Percentiles rank a stretch among this genome's conserved stretches.
These are phyloP conservation scores for Didymosphaeria variabile DNA, from an alignment of 2,329 filamentous ascomycete species.

Conservation along the genomic window DNA sequence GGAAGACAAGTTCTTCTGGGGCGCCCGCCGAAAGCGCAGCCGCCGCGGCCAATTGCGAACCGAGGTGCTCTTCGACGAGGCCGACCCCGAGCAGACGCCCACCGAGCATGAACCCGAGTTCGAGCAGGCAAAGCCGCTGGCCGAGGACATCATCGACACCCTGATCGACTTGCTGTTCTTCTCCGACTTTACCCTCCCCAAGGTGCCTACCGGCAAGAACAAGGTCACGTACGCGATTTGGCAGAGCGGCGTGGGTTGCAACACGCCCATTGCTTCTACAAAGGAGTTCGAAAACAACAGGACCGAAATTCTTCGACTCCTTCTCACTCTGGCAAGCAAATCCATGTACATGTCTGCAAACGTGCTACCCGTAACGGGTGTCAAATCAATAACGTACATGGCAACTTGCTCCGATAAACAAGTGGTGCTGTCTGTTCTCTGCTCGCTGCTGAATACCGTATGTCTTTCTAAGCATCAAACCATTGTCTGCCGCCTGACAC, in stretches of 20 bases:
- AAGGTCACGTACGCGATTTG: slow-evolving; percentile 95
- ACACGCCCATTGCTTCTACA: slow-evolving; percentile 84
- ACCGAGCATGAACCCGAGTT: slow-evolving; percentile 67
- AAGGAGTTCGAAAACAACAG: slow-evolving; percentile 94
- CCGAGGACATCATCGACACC: slow-evolving; percentile 91
- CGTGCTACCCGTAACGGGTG: slow-evolving; percentile 80
- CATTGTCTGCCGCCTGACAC: slow-evolving; percentile 25
- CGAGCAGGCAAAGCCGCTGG: slow-evolving; percentile 85
- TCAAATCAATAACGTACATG: slow-evolving; percentile 86
- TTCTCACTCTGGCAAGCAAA: slow-evolving; percentile 86
- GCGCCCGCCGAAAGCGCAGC: slow-evolving; percentile 70
- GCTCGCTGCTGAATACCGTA: slow-evolving; percentile 93
- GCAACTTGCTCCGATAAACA: slow-evolving; percentile 91
- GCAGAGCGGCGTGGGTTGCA: slow-evolving; percentile 97
- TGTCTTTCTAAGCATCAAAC: slow-evolving; percentile 45
- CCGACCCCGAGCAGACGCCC: slow-evolving; percentile 61
- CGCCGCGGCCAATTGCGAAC: slow-evolving; percentile 54
- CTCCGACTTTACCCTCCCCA: slow-evolving; percentile 85
- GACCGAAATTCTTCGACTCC: slow-evolving; percentile 84
- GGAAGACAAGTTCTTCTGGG: slow-evolving; percentile 97
- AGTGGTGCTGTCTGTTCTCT: slow-evolving; percentile 86
- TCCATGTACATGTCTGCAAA: slow-evolving; percentile 91
- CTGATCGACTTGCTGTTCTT: slow-evolving; percentile 91
- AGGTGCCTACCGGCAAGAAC: slow-evolving; percentile 72
- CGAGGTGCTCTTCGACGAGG: slow-evolving; percentile 87